Evolutionary conservation across 768 basidiomycete species (phyloP), one percentile per base, ranked within the genome.

Genomic region (Cytidiella melzeri): DNA sequence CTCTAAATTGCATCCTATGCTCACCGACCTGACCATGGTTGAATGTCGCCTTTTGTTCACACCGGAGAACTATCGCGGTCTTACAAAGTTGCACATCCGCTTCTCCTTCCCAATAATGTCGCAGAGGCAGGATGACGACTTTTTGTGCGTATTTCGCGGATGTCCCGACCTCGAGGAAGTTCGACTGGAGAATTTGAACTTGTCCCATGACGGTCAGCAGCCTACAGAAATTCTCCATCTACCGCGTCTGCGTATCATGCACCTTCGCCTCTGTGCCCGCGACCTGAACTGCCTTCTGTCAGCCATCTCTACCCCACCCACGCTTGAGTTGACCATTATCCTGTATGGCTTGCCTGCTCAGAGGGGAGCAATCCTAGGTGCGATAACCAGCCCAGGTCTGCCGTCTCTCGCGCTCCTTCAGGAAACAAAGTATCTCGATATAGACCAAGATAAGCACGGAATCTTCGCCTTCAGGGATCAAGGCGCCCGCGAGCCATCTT

Each of bases 101-200:
- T 47, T 21, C 36, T 12, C n/a, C 24, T 7, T 11, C 20, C 20
- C 5, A 21, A 23, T 20, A 6, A 34, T 21, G 11, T 36, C 34
- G 6, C 23, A 5, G 34, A 25, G 40, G 13, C 12, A 13, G n/a
- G 34, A 39, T 20, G 18, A 47, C 20, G 34, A 37, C 24, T 34
- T 47, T 13, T 19, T 13, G 13, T 21, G 7, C 46, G 23, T 39
- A 10, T 23, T 47, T n/a, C 13, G 24, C 5, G 34, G 19, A 34
- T 47, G 46, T 25, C 34, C 46, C 10, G 30, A 47, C 34, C 46
- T 47, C 9, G n/a, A 47, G 20, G 37, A 37, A 19, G 19, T 47
- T 7, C 10, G 18, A 4, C 36, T 47, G 6, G 26, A 38, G 21
- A 18, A 46, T 4, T 7, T 36, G 5, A 38, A 36, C 46, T 39